phyloP scores from a whole-genome alignment of 2,329 filamentous ascomycete genomes.

The Cryphonectria carpinicola region DNA sequence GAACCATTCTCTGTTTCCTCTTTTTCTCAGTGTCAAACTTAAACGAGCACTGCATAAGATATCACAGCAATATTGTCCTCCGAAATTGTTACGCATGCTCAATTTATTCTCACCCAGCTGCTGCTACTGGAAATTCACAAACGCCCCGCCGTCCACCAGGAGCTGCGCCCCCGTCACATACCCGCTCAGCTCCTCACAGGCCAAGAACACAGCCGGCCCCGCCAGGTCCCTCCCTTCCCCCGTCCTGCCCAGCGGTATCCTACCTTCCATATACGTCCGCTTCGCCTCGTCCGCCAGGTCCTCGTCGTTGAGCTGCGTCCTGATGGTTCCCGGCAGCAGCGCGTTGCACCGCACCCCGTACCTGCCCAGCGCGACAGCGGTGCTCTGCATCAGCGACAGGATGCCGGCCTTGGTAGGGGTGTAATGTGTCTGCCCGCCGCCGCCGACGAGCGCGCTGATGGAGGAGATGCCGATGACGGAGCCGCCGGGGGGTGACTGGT shows the following conservation, averaged over 20 bases:
- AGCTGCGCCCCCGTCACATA: conserved; percentile 85
- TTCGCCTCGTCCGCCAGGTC: conserved; percentile 77
- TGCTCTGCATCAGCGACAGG: conserved; percentile 79
- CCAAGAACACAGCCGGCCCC: conserved; percentile 84
- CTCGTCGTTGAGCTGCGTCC: conserved; percentile 82
- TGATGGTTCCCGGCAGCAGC: conserved; percentile 79
- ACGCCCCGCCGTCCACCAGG: conserved; percentile 84
- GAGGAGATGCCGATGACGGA: conserved; percentile 78
- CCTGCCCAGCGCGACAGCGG: conserved; percentile 76
- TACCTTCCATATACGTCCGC: conserved; percentile 75
- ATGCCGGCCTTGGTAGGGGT: conserved; percentile 88
- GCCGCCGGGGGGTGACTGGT: conserved; percentile 68
- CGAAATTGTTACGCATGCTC: not conserved
- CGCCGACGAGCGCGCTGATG: conserved; percentile 77
- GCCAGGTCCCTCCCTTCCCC: conserved; percentile 75
- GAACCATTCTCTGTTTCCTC: too few species aligned
- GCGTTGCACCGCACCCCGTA: conserved; percentile 83
- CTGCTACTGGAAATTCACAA: conserved; percentile 80
- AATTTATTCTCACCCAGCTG: not conserved
- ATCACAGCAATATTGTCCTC: too few species aligned
- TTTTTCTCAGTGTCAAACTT: too few species aligned
- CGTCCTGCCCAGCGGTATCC: conserved; percentile 79
- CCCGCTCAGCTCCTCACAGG: conserved; percentile 74
- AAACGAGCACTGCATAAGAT: too few species aligned
- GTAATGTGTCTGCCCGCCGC: conserved; percentile 80